phyloP scores from a whole-genome alignment of 2,329 filamentous ascomycete genomes.

The Paraphoma chrysanthemicola region DNA sequence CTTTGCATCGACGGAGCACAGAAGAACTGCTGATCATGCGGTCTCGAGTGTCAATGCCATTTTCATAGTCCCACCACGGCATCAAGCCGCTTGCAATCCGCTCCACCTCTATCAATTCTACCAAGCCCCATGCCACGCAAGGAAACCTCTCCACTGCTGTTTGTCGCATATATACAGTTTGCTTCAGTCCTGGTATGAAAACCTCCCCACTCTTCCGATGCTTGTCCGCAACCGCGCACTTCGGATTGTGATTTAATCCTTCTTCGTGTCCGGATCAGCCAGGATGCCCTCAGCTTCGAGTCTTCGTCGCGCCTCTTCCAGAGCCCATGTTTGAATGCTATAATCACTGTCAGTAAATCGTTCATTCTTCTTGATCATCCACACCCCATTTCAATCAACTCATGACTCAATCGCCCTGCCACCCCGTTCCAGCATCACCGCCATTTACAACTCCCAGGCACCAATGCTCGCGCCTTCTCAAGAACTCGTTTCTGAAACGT shows the following conservation, averaged over 20 bases:
- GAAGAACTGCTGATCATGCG: too few relatives aligned
- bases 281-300: slow-evolving; percentile 96
- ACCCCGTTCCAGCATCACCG: background rate
- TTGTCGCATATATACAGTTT: slow-evolving; percentile 12
- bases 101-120: slow-evolving; percentile 5
- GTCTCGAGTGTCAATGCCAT: slow-evolving; percentile 1
- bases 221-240: background rate
- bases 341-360: slow-evolving; percentile 23
- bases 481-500: slow-evolving; percentile 55
- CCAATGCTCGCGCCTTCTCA: background rate
- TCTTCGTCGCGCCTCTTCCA: slow-evolving; percentile 93
- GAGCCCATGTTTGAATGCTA: slow-evolving; percentile 99
- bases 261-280: slow-evolving; percentile 73
- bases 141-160: background rate
- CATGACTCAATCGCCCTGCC: background rate
- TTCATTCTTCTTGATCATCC: background rate
- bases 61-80: background rate
- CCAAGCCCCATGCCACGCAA: slow-evolving; percentile 10
- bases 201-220: background rate
- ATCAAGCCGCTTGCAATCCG: background rate
- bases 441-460: background rate
- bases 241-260: slow-evolving; percentile 13
- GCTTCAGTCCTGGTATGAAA: background rate
- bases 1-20: too few relatives aligned
- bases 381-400: background rate